These are phyloP conservation scores for Nematodospora anomalae DNA, from an alignment of 1,139 yeast genomes.

Conservation along the genomic window DNA sequence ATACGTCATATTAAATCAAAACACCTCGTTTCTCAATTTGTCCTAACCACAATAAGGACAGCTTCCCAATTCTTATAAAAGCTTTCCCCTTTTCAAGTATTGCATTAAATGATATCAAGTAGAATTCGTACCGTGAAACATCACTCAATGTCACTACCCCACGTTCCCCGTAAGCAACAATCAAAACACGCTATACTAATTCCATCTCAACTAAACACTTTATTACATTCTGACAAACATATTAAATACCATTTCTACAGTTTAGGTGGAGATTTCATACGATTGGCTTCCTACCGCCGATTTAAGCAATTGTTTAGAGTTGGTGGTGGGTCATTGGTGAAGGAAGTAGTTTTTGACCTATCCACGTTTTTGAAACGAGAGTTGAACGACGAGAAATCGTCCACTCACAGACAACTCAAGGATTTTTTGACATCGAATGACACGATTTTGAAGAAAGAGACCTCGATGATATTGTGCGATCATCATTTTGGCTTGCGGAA, in stretches of 20 bases:
- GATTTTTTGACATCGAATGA: conserved; percentile 23
- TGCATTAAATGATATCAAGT: neutral
- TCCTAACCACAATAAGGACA: too few relatives aligned
- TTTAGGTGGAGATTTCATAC: conserved; percentile 38
- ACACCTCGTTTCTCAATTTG: too few relatives aligned
- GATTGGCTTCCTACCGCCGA: conserved; percentile 37
- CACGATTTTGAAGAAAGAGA: conserved; percentile 15
- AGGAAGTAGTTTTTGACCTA: conserved; percentile 37
- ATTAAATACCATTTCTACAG: conserved; percentile 31
- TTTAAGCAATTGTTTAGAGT: conserved; percentile 30
- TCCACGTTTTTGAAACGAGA: conserved; percentile 38
- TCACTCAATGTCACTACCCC: neutral
- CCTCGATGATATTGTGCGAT: conserved; percentile 10
- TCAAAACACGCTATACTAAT: conserved; percentile 15
- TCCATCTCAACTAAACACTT: conserved; percentile 14
- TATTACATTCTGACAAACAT: conserved; percentile 16
- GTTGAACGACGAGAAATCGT: conserved; percentile 19
- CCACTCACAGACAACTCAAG: conserved; percentile 24
- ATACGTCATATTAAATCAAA: too few relatives aligned
- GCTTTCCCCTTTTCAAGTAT: neutral
- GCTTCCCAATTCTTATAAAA: too few relatives aligned
- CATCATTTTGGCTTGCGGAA: conserved; percentile 22
- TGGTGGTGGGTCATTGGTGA: conserved; percentile 39
- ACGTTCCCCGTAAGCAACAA: neutral
- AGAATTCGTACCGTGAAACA: neutral